Conservation (phyloP, 208 protist genomes). For the Angomonas deanei region DNA sequence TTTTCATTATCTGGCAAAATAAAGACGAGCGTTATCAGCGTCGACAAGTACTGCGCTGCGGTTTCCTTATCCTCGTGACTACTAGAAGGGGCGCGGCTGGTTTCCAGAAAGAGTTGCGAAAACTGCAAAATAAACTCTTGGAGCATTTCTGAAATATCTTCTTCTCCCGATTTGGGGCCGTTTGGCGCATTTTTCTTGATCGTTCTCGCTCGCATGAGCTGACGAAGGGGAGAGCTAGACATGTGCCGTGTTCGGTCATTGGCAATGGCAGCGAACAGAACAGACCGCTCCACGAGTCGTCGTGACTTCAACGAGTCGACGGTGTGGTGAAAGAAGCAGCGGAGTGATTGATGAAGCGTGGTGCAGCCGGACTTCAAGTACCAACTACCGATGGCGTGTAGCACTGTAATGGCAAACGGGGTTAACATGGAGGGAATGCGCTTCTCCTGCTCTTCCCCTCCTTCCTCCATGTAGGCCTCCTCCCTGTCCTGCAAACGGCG, state of each 20-base stretch:
- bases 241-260: conserved; percentile 59
- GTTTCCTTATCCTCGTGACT: background rate
- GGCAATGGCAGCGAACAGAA: conserved; percentile 59
- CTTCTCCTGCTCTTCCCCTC: conserved; percentile 5
- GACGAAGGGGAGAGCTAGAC: conserved; percentile 43
- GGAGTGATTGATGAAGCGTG: background rate
- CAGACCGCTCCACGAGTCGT: conserved; percentile 22
- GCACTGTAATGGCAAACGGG: conserved; percentile 50
- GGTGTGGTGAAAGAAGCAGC: background rate
- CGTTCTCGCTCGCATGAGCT: conserved; percentile 39
- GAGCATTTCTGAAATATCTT: background rate
- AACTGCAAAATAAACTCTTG: background rate
- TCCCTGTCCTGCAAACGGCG: conserved; percentile 9
- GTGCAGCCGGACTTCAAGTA: conserved; percentile 22
- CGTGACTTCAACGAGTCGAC: conserved; percentile 6
- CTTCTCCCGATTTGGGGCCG: background rate
- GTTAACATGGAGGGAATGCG: conserved; percentile 40
- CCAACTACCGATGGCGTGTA: conserved; percentile 32
- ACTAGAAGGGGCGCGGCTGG: too few relatives aligned
- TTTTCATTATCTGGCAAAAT: background rate
- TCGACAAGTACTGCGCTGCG: background rate
- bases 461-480: conserved; percentile 22
- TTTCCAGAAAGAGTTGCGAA: background rate
- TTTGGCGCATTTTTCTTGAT: background rate
- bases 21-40: background rate